These are phyloP conservation scores for Leccinellum luteum DNA, from an alignment of 768 basidiomycete genomes.

Conservation along the genomic window DNA sequence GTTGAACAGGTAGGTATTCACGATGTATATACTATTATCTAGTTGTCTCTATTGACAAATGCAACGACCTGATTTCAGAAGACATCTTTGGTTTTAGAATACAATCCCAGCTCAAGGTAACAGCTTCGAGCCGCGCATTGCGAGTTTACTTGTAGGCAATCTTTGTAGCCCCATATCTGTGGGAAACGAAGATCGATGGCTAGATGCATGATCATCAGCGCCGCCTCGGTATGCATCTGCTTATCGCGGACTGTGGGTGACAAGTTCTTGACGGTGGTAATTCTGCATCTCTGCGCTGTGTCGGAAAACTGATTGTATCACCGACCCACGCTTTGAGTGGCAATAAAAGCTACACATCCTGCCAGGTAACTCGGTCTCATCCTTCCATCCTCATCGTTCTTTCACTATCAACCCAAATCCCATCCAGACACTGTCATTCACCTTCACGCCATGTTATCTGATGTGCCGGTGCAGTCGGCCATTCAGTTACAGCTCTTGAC, in stretches of 20 bases:
- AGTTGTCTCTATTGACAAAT: background rate
- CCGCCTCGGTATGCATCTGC: background rate
- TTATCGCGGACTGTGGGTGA: background rate
- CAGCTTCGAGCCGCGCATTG: background rate
- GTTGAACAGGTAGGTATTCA: too few relatives aligned
- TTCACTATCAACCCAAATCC: background rate
- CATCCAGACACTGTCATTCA: background rate
- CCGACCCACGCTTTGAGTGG: background rate
- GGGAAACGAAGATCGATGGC: background rate
- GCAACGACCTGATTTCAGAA: background rate
- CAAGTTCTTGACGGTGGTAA: background rate
- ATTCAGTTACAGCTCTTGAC: background rate
- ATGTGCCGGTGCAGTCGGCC: background rate
- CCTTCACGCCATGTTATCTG: background rate
- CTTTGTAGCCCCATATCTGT: background rate
- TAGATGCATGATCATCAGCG: background rate
- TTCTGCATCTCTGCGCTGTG: background rate
- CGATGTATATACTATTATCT: background rate
- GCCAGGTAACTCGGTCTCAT: background rate
- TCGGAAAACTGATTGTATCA: background rate
- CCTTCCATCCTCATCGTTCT: background rate
- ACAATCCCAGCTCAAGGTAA: background rate
- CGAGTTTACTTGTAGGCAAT: background rate
- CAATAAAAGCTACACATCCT: background rate
- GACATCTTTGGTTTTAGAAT: background rate